Evolutionary conservation across 768 basidiomycete genomes (phyloP).

Genomic region (Hebeloma cylindrosporum): DNA sequence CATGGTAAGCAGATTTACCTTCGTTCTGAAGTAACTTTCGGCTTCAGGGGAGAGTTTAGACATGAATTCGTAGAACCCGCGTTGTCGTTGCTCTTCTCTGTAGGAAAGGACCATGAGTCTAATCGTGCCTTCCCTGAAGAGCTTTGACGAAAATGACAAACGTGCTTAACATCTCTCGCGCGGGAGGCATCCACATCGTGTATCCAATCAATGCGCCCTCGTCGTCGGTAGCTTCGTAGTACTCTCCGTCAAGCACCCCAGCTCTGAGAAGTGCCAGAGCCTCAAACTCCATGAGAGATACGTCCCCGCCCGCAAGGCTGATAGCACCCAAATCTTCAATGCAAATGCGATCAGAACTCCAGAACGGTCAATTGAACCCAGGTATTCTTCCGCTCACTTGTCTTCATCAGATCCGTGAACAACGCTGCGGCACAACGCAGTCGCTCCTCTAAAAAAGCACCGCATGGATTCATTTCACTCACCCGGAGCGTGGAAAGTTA

Average conservation of each 20-base stretch:
- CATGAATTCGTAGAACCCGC: constrained; percentile 31
- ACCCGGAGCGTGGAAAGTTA: no score
- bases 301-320: constrained; percentile 27
- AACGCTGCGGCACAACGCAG: constrained; percentile 16
- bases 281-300: constrained; percentile 23
- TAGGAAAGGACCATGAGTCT: background rate
- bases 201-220: constrained; percentile 25
- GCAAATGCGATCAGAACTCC: background rate
- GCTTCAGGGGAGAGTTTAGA: constrained; percentile 21
- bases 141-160: constrained; percentile 12
- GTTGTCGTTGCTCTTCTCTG: constrained; percentile 26
- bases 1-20: constrained; percentile 11
- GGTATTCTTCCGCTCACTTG: constrained; percentile 11
- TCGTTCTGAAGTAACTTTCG: constrained; percentile 23
- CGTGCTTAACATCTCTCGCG: constrained; percentile 32
- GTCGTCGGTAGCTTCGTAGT: constrained; percentile 28
- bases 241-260: constrained; percentile 25
- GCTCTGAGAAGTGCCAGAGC: constrained; percentile 26
- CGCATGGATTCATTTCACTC: no score
- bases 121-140: background rate
- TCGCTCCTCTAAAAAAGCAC: constrained; percentile 22
- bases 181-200: constrained; percentile 34
- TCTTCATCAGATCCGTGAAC: constrained; percentile 25
- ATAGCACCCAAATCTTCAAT: constrained; percentile 23
- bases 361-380: background rate